phyloP scores from a whole-genome alignment of 306 rosid species.

The Quercus dentata region DNA sequence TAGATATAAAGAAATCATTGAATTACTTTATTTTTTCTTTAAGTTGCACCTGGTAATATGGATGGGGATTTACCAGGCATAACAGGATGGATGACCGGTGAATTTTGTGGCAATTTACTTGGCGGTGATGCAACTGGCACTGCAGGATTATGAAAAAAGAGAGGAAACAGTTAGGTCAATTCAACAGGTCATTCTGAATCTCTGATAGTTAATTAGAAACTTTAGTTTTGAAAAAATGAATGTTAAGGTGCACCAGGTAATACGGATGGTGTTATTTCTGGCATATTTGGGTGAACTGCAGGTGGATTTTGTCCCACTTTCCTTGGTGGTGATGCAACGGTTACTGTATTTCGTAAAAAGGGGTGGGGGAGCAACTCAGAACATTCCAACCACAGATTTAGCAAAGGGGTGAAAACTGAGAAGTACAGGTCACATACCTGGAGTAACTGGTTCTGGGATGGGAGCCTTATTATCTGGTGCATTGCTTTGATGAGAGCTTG shows the following conservation, averaged over 20 bases:
- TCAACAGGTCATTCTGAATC: not conserved
- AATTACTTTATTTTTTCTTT: not conserved
- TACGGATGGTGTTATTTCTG: slow-evolving; percentile 26
- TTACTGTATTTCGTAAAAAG: slow-evolving; percentile 28
- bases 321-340: slow-evolving; percentile 35
- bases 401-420: slow-evolving; percentile 13
- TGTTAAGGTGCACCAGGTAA: slow-evolving; percentile 27
- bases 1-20: not conserved
- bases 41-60: slow-evolving; percentile 45
- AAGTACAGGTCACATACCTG: slow-evolving; percentile 41
- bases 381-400: slow-evolving; percentile 6
- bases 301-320: slow-evolving; percentile 20
- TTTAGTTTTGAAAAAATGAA: not conserved
- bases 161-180: slow-evolving; percentile 19
- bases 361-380: slow-evolving; percentile 6
- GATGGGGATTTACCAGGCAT: slow-evolving; percentile 46
- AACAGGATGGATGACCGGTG: slow-evolving; percentile 39
- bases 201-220: not conserved
- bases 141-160: slow-evolving; percentile 25
- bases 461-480: slow-evolving; percentile 42
- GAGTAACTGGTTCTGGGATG: slow-evolving; percentile 41
- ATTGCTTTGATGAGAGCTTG: slow-evolving; percentile 36
- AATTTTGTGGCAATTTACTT: slow-evolving; percentile 40
- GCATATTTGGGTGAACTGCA: slow-evolving; percentile 16
- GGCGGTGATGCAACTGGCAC: slow-evolving; percentile 44